Evolutionary conservation across 2,329 filamentous ascomycete species (phyloP).

Genomic region (Teratosphaeria destructans): DNA sequence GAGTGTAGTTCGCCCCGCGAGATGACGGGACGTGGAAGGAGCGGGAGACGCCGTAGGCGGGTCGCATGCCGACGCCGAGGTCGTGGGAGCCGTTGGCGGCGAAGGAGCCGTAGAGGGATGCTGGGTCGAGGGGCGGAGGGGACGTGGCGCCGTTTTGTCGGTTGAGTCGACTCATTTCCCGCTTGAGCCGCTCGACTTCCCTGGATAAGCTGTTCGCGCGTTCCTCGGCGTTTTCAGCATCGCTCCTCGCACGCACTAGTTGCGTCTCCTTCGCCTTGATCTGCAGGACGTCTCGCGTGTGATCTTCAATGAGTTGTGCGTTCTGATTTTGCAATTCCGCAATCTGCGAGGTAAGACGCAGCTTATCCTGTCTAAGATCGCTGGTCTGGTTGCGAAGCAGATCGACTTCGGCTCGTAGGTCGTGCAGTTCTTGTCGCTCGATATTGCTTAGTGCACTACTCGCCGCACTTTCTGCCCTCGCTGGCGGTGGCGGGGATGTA

Average conservation of each 20-base stretch:
- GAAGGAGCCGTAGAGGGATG: neutral
- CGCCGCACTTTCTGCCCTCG: conserved; percentile 37
- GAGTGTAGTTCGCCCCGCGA: conserved; percentile 5
- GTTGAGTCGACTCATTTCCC: conserved; percentile 54
- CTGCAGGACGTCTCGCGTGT: conserved; percentile 86
- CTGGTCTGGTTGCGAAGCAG: conserved; percentile 64
- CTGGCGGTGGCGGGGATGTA: conserved; percentile 40
- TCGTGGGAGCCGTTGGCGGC: neutral
- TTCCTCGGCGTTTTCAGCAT: conserved; percentile 80
- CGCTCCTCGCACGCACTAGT: conserved; percentile 78
- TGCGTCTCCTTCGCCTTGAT: conserved; percentile 99
- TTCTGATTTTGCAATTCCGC: conserved; percentile 96
- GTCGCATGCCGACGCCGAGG: conserved; percentile 1
- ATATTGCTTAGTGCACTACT: conserved; percentile 59
- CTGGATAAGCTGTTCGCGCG: conserved; percentile 73
- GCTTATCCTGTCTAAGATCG: conserved; percentile 70
- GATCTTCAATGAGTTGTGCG: conserved; percentile 90
- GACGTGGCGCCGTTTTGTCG: conserved; percentile 31
- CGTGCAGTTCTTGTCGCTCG: conserved; percentile 89
- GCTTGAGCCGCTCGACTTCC: conserved; percentile 88
- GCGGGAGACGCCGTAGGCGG: conserved; percentile 13
- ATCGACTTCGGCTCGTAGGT: conserved; percentile 75
- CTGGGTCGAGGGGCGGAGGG: neutral
- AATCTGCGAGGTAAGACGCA: conserved; percentile 73
- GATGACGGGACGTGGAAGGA: conserved; percentile 13